Evolutionary conservation across 441 rosid genomes (phyloP), one percentile per base, ranked within the genome.

Genomic region (Flueggea neowawraea): DNA sequence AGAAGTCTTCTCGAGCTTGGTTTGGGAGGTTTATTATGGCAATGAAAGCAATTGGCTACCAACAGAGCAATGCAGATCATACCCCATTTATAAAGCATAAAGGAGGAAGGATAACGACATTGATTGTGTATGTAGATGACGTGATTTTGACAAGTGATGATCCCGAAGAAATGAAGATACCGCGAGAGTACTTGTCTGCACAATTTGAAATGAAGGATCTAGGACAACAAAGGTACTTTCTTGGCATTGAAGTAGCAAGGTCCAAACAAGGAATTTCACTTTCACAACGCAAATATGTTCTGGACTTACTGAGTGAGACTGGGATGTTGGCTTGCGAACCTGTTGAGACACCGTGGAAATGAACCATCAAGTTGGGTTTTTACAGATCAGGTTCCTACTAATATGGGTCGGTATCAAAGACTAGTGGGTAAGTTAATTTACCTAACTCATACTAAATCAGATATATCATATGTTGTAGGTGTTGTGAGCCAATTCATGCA

Each of bases 1-100:
- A 64, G 10, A 22, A 56, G 8, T 65, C 57, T 32, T 57, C 55
- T 0, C 6, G 62, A 12, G 51, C 62, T 7, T 57, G 62, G 62
- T 65, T 56, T 48, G 61, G n/a, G 4, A 65, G 55, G 4, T 33
- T 65, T n/a, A 31, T 17, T 0, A 11, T 16, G 13, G 49, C 14
- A 0, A 51, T 65, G 62, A 8, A 22, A 22, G 1, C 28, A 22
- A 22, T 22, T 22, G 2, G 28, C 1, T 22, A 22, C 28, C 28
- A 22, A 22, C 28, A 22, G 28, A 22, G 28, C 28, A 22, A 22
- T 22, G 28, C 28, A 22, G 28, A 22, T 22, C 28, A 22, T 22
- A 22, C 28, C 28, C 28, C 2, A 22, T 22, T 22, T 22, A 22
- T 22, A 22, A 22, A 22, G 28, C 28, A 2, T 22, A 22, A 22